Base-by-base conservation (phyloP, 805 yeast species). In the Diddensiella caesifluorescens region DNA sequence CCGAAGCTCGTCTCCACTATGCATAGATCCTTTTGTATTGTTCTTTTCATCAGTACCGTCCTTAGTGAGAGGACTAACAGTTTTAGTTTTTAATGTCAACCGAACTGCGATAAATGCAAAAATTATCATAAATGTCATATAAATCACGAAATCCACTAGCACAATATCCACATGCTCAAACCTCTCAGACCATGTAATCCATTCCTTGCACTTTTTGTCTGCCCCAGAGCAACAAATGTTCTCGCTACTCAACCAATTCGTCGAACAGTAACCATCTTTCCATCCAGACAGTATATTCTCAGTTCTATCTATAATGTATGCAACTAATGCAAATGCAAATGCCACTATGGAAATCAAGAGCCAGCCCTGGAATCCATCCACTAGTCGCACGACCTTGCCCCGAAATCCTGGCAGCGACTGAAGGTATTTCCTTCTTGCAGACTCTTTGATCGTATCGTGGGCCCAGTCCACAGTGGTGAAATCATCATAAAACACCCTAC, bases 401-500 rank as follows among this genome's bases (percentile, higher is more conserved):
- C 59, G 52, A 9, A 63, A 13, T 3, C 71, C 71, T 2, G 51
- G 54, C 18, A 57, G 46, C 22, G 64, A 55, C 39, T 65, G 55
- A 33, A 75, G 51, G 35, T 59, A 57, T 47, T 61, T 70, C 46
- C 65, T 60, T 29, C 74, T 59, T 30, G 56, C 60, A 26, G 74
- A 68, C 39, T 71, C 71, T 41, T 61, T 60, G 22, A 74, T 60
- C 27, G 67, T 65, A 23, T 75, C 77, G 22, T 67, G 65, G 2
- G 73, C 70, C 80, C 81, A 76, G 57, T 76, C 82, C 13, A 75
- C 72, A 15, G 80, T 74, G 18, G 82, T 75, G 57, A 75, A 76
- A 56, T 76, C 80, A 53, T 76, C 77, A 54, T 76, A 76, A 60
- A 63, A 73, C 12, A 7, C 27, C 10, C 31, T 12, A 26, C 18